Percentiles rank a stretch among this genome's conserved stretches.
Conservation (phyloP, 768 basidiomycete genomes). For the Termitomyces sp. region DNA sequence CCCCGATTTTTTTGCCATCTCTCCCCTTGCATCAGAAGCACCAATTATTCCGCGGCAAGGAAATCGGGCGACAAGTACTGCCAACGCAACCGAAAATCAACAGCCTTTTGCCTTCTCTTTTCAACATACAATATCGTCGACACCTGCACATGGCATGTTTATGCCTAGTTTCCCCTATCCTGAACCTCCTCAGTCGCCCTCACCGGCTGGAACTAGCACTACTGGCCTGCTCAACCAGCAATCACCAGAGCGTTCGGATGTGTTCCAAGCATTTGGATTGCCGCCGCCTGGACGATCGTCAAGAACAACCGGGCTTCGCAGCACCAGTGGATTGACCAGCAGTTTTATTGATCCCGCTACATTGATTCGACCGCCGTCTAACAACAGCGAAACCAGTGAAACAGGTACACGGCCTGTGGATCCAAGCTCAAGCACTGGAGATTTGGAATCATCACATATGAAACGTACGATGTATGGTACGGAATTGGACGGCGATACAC, state of each 20-base stretch:
- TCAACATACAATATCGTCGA: constrained; percentile 43
- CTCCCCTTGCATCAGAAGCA: constrained; percentile 30
- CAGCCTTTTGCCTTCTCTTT: constrained; percentile 52
- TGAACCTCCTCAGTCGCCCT: constrained; percentile 56
- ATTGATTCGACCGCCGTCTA: constrained; percentile 26
- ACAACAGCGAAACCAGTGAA: constrained; percentile 23
- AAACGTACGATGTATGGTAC: constrained; percentile 83
- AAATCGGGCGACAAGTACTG: constrained; percentile 38
- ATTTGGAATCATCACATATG: constrained; percentile 36
- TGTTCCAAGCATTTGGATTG: constrained; percentile 44
- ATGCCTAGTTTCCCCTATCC: constrained; percentile 47
- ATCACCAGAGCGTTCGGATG: constrained; percentile 37
- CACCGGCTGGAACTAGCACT: constrained; percentile 37
- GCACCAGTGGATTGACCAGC: constrained; percentile 22
- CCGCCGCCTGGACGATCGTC: constrained; percentile 37
- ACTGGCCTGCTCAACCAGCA: constrained; percentile 21
- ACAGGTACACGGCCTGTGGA: constrained; percentile 39
- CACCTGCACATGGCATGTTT: constrained; percentile 43
- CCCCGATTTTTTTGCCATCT: constrained; percentile 46
- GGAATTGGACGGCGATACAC: constrained; percentile 75
- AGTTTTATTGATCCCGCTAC: constrained; percentile 40
- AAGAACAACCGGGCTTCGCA: constrained; percentile 33
- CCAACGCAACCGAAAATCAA: constrained; percentile 50
- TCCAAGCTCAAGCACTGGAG: constrained; percentile 22
- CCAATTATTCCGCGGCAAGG: constrained; percentile 10